Evolutionary conservation across 2,329 filamentous ascomycete species (phyloP).

Genomic region (Nemania sp.): DNA sequence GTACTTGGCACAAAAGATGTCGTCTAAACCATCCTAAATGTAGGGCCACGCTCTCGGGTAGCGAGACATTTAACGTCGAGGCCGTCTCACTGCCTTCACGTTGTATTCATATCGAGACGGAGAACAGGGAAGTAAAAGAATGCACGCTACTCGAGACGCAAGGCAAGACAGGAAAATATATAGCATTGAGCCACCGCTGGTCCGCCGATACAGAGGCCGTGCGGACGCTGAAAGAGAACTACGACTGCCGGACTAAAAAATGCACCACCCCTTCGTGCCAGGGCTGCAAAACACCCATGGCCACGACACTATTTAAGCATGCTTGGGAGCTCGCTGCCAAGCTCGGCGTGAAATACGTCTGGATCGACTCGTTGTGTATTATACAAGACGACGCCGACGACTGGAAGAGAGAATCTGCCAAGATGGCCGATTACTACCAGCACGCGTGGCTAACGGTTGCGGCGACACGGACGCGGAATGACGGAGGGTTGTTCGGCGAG

Average conservation of each 20-base stretch:
- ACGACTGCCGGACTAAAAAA: slow-evolving; percentile 19
- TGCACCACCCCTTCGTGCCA: slow-evolving; percentile 13
- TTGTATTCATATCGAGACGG: slow-evolving; percentile 26
- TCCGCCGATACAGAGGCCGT: slow-evolving; percentile 18
- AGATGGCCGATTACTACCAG: slow-evolving; percentile 36
- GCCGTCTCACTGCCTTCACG: slow-evolving; percentile 23
- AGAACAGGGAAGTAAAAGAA: slow-evolving; percentile 12
- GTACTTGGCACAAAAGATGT: slow-evolving; percentile 27
- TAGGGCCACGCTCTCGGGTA: slow-evolving; percentile 25
- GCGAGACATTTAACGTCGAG: slow-evolving; percentile 22
- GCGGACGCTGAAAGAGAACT: slow-evolving; percentile 21
- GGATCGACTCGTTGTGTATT: slow-evolving; percentile 25
- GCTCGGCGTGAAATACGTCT: slow-evolving; percentile 18
- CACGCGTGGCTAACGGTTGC: slow-evolving; percentile 30
- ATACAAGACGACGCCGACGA: slow-evolving; percentile 24
- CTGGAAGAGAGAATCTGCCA: slow-evolving; percentile 26
- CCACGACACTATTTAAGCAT: slow-evolving; percentile 20
- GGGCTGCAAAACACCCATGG: slow-evolving; percentile 8
- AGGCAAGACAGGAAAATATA: slow-evolving; percentile 28
- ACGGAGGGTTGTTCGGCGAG: slow-evolving; percentile 18
- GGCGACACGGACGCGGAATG: slow-evolving; percentile 5
- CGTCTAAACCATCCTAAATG: slow-evolving; percentile 18
- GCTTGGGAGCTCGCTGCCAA: slow-evolving; percentile 18
- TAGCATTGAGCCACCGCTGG: slow-evolving; percentile 33
- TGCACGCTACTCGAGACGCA: slow-evolving; percentile 20